Conservation (phyloP, 2,329 filamentous ascomycete species). For the Colletotrichum chrysophilum region DNA sequence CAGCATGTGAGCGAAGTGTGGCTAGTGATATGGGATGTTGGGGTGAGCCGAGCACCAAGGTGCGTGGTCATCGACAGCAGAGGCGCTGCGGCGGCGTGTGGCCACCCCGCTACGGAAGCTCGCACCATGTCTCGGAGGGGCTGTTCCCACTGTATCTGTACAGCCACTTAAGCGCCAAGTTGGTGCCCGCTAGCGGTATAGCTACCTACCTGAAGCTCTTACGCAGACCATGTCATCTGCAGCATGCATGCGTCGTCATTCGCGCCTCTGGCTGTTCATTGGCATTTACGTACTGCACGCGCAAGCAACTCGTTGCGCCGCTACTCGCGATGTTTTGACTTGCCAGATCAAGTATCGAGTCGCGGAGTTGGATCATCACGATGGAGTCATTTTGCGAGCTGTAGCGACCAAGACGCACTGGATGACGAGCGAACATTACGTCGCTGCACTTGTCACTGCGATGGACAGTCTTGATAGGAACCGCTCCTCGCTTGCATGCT, state of each 20-base stretch:
- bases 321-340: not conserved
- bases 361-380: not conserved
- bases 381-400: not conserved
- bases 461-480: not conserved
- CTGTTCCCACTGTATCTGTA: constrained; percentile 17
- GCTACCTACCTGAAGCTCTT: constrained; percentile 9
- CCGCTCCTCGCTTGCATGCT: not conserved
- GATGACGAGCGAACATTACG: not conserved
- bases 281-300: constrained; percentile 14
- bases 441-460: not conserved
- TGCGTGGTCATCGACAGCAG: not conserved
- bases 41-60: not conserved
- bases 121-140: constrained; percentile 19
- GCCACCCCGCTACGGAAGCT: constrained; percentile 19
- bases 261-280: not conserved
- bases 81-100: not conserved
- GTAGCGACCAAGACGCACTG: not conserved
- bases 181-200: constrained; percentile 4
- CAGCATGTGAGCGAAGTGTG: constrained; percentile 18
- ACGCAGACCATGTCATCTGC: constrained; percentile 20
- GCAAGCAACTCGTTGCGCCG: constrained; percentile 14
- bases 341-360: not conserved
- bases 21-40: constrained; percentile 10
- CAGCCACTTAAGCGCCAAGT: not conserved
- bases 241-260: constrained; percentile 22